Evolutionary conservation across 495 filamentous ascomycete genomes (phyloP), one percentile per base, ranked within the genome.

Genomic region (Durotheca rogersii): DNA sequence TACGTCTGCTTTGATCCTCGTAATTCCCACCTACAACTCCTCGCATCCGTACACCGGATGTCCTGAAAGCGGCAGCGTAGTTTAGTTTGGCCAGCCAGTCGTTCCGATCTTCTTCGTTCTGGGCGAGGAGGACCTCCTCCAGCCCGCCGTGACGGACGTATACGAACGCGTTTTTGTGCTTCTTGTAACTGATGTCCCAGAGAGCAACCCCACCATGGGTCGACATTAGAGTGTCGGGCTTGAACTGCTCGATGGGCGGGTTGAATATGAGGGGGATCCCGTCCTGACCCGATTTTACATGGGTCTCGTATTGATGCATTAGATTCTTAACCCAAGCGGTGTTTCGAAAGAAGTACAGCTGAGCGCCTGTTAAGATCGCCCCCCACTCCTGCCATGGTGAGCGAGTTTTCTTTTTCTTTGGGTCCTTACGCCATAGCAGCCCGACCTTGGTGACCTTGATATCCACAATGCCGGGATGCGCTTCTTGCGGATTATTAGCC

Each of bases 311-410:
- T 61, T 99, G 93, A 47, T 86, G 80, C 72, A 96, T 88, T 47
- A 99, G 68, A 44, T 75, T 83, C 62, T 93, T 95, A n/a, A 94
- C 81, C 93, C 93, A 97, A 7, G 78, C 72, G 14, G 88, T 83
- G 61, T 97, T 96, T 45, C 87, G 82, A 72, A 99, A 99, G 71
- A 99, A 90, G 68, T 95, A 97, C 33, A 99, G 79, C 60, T 96
- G 92, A 10, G 93, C 92, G 18, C 90, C 86, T 4, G 93, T 99
- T 15, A 99, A 77, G 35, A 99, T 82, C 23, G 90, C 92, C 36
- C 93, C 93, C 93, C 93, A 99, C 72, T 97, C 93, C 57, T 95
- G 90, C 93, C 93, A 99, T 1, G 93, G 94, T 1, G 90, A 96
- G 25, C 94, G 80, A 0, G 90, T 86, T 67, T 90, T 90, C 76